Percentiles rank a stretch among this genome's conserved stretches.
phyloP scores from a whole-genome alignment of 805 yeast species.

The Starmera dryadoides region DNA sequence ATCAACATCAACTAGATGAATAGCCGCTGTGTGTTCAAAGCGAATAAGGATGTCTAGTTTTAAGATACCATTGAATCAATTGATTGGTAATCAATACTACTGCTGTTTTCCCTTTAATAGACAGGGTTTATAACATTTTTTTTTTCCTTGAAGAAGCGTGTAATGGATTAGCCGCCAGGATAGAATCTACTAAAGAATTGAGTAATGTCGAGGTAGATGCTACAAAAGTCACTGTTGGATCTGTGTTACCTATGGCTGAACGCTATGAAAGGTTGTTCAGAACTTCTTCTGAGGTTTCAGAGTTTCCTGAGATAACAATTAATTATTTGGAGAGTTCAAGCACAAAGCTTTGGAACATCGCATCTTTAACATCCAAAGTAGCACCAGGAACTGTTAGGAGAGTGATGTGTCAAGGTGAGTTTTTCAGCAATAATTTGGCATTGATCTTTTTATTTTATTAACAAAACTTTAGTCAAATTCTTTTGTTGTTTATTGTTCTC shows the following conservation, averaged over 20 bases:
- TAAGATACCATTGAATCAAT: background rate
- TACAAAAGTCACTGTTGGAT: slow-evolving; percentile 5
- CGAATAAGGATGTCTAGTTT: background rate
- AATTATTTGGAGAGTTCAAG: background rate
- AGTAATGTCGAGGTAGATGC: background rate
- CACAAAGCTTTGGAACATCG: slow-evolving; percentile 30
- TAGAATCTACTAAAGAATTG: background rate
- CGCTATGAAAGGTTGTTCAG: slow-evolving; percentile 23
- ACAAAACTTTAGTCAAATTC: slow-evolving; percentile 12
- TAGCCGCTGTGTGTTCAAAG: background rate
- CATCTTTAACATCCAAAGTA: slow-evolving; percentile 20
- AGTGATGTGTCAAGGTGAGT: slow-evolving; percentile 10
- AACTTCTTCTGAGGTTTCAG: slow-evolving; percentile 7
- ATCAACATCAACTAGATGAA: background rate
- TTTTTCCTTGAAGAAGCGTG: background rate
- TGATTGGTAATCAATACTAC: background rate
- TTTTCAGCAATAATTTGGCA: too few species aligned
- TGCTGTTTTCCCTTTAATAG: too few species aligned
- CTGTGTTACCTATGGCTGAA: slow-evolving; percentile 25
- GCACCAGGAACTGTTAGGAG: slow-evolving; percentile 5
- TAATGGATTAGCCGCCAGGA: background rate
- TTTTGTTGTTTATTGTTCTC: slow-evolving; percentile 26
- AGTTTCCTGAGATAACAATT: background rate
- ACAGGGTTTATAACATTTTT: background rate
- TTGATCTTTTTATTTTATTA: background rate